Evolutionary conservation across 148 eudicot species (phyloP), one percentile per base, ranked within the genome.

Genomic region (Amaranthus hypochondriacus): DNA sequence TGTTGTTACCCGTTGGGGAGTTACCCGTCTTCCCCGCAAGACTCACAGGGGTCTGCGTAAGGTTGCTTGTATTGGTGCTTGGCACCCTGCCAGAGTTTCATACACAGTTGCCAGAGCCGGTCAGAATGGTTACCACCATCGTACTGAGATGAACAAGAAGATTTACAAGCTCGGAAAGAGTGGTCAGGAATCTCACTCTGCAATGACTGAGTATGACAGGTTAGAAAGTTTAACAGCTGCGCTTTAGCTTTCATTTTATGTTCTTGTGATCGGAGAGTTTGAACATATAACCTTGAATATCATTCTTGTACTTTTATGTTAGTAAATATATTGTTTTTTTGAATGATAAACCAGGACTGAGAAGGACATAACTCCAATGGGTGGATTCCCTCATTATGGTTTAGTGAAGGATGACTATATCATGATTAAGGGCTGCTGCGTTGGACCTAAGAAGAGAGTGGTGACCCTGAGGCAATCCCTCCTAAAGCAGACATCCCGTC

Each of bases 331-430:
- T 28, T 28, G 39, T 2, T 28, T 28, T 28, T 28, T 28, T 28
- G 42, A 14, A 2, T 60, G 10, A 9, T 75, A 7, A 9, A 47
- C 66, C 86, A 93, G 98, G 85, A 93, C 97, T 2, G 96, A 90
- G 87, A 93, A 93, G 73, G 90, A 90, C 57, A 86, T 89, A 9
- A 93, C 96, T 18, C 98, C 98, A 2, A 86, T 93, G 84, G 98
- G 98, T 77, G 98, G 98, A n/a, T 93, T 93, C 86, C 89, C 94
- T 39, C 98, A 90, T 79, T 93, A 93, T 28, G 98, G 94, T 83
- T 80, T 87, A 54, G 96, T 93, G 52, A 93, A 93, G 80, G 98
- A 90, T 47, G 96, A 93, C 69, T 93, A 87, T 76, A 53, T 93
- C 47, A 62, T 90, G 89, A 93, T 93, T 73, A 90, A 90, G 78